A percentile compares a stretch with the other conserved stretches of the same genome.
Conservation (phyloP, 768 basidiomycete genomes). For the Collybia sp. region DNA sequence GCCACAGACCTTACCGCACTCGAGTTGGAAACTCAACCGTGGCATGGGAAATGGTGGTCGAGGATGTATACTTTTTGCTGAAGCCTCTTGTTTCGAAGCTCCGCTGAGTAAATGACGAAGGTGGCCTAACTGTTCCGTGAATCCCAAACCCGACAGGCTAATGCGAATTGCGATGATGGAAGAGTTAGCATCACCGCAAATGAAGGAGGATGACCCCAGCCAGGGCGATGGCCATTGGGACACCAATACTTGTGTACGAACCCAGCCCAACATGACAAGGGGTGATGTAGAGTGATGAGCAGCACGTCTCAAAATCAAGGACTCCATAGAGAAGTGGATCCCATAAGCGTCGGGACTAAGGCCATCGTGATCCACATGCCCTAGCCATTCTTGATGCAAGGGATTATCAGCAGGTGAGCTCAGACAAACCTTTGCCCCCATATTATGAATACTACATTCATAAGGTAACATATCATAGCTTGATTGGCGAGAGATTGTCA, state of each 20-base stretch:
- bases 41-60: slow-evolving; percentile 37
- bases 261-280: slow-evolving; percentile 37
- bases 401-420: slow-evolving; percentile 40
- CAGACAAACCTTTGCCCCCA: slow-evolving; percentile 35
- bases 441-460: slow-evolving; percentile 34
- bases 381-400: slow-evolving; percentile 51
- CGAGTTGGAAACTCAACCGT: slow-evolving; percentile 40
- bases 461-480: slow-evolving; percentile 32
- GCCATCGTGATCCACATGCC: slow-evolving; percentile 26
- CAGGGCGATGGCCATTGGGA: slow-evolving; percentile 64
- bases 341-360: slow-evolving; percentile 47
- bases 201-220: slow-evolving; percentile 42
- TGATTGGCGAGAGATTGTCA: slow-evolving; percentile 38
- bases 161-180: slow-evolving; percentile 47
- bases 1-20: slow-evolving; percentile 43
- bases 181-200: slow-evolving; percentile 54
- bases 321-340: slow-evolving; percentile 36
- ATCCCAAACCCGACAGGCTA: slow-evolving; percentile 37
- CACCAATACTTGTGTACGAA: slow-evolving; percentile 35
- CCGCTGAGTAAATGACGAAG: slow-evolving; percentile 24
- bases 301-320: slow-evolving; percentile 40
- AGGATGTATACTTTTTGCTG: slow-evolving; percentile 8
- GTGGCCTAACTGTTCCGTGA: slow-evolving; percentile 52
- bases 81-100: slow-evolving; percentile 7
- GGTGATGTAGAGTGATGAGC: slow-evolving; percentile 27